Percentiles rank a stretch among this genome's conserved stretches.
These are phyloP conservation scores for Mytilinidion resinicola DNA, from an alignment of 495 filamentous ascomycete species.

Conservation along the genomic window DNA sequence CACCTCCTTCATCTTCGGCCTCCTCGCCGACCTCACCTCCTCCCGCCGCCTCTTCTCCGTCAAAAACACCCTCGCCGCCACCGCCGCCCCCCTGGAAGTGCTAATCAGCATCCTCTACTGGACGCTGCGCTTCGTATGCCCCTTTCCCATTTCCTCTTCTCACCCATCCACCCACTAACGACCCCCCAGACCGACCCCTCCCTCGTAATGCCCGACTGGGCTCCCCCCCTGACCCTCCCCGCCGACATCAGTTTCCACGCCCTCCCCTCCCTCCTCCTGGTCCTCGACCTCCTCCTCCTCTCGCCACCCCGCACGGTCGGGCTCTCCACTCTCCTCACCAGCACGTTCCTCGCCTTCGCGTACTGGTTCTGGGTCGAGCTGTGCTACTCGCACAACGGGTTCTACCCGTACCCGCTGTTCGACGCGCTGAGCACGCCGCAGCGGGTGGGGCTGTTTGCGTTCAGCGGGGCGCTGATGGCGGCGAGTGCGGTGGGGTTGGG, in stretches of 20 bases:
- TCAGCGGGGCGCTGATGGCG: slow-evolving; percentile 66
- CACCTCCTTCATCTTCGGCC: slow-evolving; percentile 59
- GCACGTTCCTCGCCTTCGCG: slow-evolving; percentile 56
- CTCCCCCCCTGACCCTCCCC: slow-evolving; percentile 12
- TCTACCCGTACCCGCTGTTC: slow-evolving; percentile 87
- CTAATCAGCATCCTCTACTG: slow-evolving; percentile 84
- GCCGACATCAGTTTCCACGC: slow-evolving; percentile 72
- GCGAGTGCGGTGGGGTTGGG: slow-evolving; percentile 59
- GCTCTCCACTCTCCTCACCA: slow-evolving; percentile 52
- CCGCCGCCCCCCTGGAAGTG: slow-evolving; percentile 71
- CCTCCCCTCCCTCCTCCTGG: slow-evolving; percentile 64
- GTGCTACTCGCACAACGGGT: slow-evolving; percentile 70
- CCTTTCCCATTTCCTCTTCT: background rate
- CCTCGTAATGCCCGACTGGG: slow-evolving; percentile 49
- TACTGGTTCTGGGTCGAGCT: slow-evolving; percentile 90
- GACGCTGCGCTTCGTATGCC: slow-evolving; percentile 51
- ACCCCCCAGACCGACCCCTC: slow-evolving; percentile 53
- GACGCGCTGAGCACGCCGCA: slow-evolving; percentile 53
- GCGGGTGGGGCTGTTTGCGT: slow-evolving; percentile 60
- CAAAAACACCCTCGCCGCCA: slow-evolving; percentile 69
- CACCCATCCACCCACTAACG: background rate
- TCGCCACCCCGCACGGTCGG: slow-evolving; percentile 66
- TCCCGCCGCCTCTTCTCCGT: slow-evolving; percentile 57
- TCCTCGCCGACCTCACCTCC: slow-evolving; percentile 70
- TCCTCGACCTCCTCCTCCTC: slow-evolving; percentile 65